Evolutionary conservation across 2,329 filamentous ascomycete species (phyloP).

Genomic region (Aspergillus pseudoglaucus): DNA sequence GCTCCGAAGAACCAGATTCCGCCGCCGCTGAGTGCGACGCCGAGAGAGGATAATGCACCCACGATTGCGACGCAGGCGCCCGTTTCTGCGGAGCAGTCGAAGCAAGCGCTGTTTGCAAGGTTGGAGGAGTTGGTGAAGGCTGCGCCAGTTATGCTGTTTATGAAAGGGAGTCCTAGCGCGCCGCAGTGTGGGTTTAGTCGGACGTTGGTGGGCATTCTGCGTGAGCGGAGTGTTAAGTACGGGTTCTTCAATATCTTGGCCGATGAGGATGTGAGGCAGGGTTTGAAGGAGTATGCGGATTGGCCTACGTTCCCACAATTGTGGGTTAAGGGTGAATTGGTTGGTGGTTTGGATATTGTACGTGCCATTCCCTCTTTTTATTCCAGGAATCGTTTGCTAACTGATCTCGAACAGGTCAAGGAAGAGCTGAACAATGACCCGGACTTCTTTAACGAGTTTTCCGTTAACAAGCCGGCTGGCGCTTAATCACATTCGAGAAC

Average conservation of each 20-base stretch:
- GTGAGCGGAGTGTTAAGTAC: conserved; percentile 88
- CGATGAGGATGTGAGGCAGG: conserved; percentile 93
- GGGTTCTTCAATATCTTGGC: conserved; percentile 99
- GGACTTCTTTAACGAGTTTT: conserved; percentile 72
- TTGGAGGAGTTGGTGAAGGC: conserved; percentile 84
- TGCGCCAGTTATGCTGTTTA: conserved; percentile 96
- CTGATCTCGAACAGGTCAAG: conserved; percentile 59
- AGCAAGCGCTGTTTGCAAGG: conserved; percentile 78
- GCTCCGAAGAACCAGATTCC: conserved; percentile 31
- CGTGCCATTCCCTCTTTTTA: conserved; percentile 29
- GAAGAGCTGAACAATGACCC: conserved; percentile 82
- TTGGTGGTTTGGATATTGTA: conserved; percentile 94
- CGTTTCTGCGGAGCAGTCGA: conserved; percentile 49
- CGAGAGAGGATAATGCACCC: conserved; percentile 30
- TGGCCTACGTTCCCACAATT: conserved; percentile 98
- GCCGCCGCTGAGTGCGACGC: conserved; percentile 34
- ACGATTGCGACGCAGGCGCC: conserved; percentile 25
- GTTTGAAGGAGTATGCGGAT: conserved; percentile 93
- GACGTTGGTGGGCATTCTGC: conserved; percentile 76
- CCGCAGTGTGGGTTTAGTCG: conserved; percentile 91
- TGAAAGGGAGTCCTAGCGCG: conserved; percentile 87
- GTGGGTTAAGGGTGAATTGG: conserved; percentile 82
- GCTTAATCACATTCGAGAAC: not conserved
- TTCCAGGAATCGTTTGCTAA: conserved; percentile 9
- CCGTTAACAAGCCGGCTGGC: conserved; percentile 36